These are phyloP conservation scores for Paramecium tetraurelia DNA, from an alignment of 73 alveolate genomes.

Conservation along the genomic window DNA sequence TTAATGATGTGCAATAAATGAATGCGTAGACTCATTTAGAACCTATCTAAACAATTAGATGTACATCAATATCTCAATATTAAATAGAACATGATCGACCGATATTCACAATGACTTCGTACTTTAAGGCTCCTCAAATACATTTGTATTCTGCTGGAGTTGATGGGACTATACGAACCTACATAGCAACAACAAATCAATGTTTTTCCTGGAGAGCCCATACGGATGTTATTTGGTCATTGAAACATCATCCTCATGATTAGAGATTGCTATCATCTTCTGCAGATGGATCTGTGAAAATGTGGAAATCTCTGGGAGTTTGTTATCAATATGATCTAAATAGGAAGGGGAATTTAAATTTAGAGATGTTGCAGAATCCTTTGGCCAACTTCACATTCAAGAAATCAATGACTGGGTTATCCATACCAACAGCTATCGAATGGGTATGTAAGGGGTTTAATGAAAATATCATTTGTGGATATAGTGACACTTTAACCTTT, in stretches of 20 bases:
- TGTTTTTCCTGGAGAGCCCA: conserved; percentile 66
- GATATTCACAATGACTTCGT: conserved; percentile 56
- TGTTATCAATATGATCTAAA: neutral
- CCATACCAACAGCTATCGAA: conserved; percentile 57
- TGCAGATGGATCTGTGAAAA: conserved; percentile 71
- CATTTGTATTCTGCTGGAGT: conserved; percentile 78
- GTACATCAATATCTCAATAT: neutral
- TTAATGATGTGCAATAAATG: conserved; percentile 27
- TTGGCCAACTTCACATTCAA: conserved; percentile 38
- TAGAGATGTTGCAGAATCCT: conserved; percentile 42
- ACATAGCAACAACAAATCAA: conserved; percentile 53
- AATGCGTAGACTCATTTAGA: conserved; percentile 52
- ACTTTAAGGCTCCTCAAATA: conserved; percentile 46
- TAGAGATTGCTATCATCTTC: conserved; percentile 59
- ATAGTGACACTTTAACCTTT: conserved; percentile 20
- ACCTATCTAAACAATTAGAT: conserved; percentile 63
- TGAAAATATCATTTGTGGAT: conserved; percentile 51
- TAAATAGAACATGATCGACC: conserved; percentile 67
- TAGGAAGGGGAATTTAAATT: conserved; percentile 20
- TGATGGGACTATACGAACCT: conserved; percentile 70
- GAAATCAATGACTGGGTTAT: conserved; percentile 52
- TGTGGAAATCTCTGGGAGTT: conserved; percentile 70
- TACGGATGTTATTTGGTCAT: conserved; percentile 69
- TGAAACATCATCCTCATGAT: conserved; percentile 68
- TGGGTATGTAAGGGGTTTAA: conserved; percentile 42